Evolutionary conservation across 2,329 filamentous ascomycete genomes (phyloP), one percentile per base, ranked within the genome.

Genomic region (Hirsutella thompsonii): DNA sequence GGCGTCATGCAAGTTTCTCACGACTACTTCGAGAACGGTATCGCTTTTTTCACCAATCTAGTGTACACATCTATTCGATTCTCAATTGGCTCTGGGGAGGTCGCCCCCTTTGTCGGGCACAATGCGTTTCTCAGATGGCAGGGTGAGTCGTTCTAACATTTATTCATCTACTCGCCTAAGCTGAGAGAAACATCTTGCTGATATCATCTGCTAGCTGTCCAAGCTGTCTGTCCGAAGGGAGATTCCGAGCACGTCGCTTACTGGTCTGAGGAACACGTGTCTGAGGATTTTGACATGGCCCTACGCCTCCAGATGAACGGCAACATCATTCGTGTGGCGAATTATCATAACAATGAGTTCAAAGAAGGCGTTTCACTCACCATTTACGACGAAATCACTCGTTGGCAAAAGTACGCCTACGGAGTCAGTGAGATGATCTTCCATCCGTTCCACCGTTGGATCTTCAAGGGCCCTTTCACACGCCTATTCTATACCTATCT

Each of bases 31-130:
- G 83, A 89, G 59, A 81, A 80, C 39, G 61, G 63, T 14, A 82
- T 85, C 52, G 83, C 81, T 2, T 88, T 82, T 63, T 87, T 88
- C 62, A 88, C 83, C 34, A 79, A 87, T 53, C 70, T 88, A 39
- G 76, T 88, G 50, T 89, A 87, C 63, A 79, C 75, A 0, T 74
- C 79, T 28, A 87, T 87, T 51, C 69, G 72, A 20, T 87, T 79
- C 52, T 74, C 77, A 18, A 80, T 86, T 21, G 74, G 76, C 6
- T 80, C 75, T 39, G 83, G 83, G 4, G 83, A 88, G 40, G 74
- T 81, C 6, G 78, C 81, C 0, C 81, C 81, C 1, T 87, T 87
- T 49, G 83, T 87, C 46, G 83, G 83, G 1, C 83, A 87, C 64
- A 87, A 87, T 52, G 82, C 83, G 1, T 75, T 87, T 44, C 64